Evolutionary conservation across 257 asterid species (phyloP), one percentile per base, ranked within the genome.

Genomic region (Solanum ossicruentum): DNA sequence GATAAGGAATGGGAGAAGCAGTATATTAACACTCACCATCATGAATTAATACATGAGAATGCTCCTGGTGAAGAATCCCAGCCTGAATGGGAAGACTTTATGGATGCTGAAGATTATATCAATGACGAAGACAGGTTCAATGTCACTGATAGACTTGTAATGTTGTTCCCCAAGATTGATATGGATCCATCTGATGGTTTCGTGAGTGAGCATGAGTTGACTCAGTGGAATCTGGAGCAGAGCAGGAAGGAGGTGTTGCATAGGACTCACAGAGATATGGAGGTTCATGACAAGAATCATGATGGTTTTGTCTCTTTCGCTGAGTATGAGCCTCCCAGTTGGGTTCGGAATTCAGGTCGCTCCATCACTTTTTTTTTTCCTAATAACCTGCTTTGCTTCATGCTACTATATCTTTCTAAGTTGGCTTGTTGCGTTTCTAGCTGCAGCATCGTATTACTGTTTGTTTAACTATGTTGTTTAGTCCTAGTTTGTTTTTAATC

Each of bases 41-140:
- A 90, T 23, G 85, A 86, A 84, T 87, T 91, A 87, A 32, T 81
- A 80, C 55, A 57, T 79, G 77, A 73, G 16, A n/a, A 77, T 82
- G 95, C 95, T 36, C 92, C 90, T 20, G 93, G 90, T 1, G 88
- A 84, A 77, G 94, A 94, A 85, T 85, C 93, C 52, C 94, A 95
- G 89, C 97, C 99, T 66, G 99, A 93, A 93, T 95, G 98, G 99
- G 98, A 91, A 91, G 98, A 93, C 83, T 93, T 93, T 87, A 88
- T 92, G 92, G 89, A 93, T 86, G 98, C 95, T 21, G 99, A 96
- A 91, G 99, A 96, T 86, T 96, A 93, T 83, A 81, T 96, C 86
- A 96, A 96, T 78, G 98, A 93, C 39, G 97, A 93, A 91, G 97
- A 92, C 84, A 94, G 87, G 91, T 96, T 96, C 87, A 96, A 96